Evolutionary conservation across 805 yeast genomes (phyloP).

Genomic region (Candida lessepsii): DNA sequence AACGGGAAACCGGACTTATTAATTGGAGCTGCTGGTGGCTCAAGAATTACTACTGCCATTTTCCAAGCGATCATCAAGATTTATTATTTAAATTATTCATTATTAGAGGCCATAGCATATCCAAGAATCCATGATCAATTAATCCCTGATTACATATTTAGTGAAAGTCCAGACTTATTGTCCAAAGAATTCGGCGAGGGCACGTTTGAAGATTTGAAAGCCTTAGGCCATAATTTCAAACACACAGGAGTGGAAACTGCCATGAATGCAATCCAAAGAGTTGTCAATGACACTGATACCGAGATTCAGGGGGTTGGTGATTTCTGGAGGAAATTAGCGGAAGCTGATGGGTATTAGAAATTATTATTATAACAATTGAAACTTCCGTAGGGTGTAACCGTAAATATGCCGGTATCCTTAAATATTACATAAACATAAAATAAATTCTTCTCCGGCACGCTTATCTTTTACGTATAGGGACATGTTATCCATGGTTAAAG

Average conservation of each 20-base stretch:
- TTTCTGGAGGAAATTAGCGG: conserved; percentile 84
- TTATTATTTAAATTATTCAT: conserved; percentile 54
- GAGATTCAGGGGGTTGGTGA: conserved; percentile 74
- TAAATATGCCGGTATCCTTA: too few species aligned
- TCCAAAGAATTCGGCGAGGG: conserved; percentile 28
- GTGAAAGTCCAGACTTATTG: conserved; percentile 6
- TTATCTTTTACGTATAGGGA: neutral
- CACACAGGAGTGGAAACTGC: conserved; percentile 40
- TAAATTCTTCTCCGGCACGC: too few species aligned
- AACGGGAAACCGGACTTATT: conserved; percentile 56
- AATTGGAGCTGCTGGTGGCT: conserved; percentile 95
- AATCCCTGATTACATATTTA: conserved; percentile 25
- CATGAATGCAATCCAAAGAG: conserved; percentile 49
- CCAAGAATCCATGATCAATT: conserved; percentile 92
- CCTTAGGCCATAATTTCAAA: conserved; percentile 28
- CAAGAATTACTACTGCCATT: conserved; percentile 78
- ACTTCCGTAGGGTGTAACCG: too few species aligned
- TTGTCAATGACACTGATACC: conserved; percentile 24
- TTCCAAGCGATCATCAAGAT: conserved; percentile 74
- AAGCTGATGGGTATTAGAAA: conserved; percentile 59
- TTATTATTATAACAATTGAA: too few species aligned
- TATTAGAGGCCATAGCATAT: conserved; percentile 68
- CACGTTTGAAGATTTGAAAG: conserved; percentile 42
- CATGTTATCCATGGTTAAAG: conserved; percentile 1
- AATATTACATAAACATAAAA: too few species aligned